Evolutionary conservation across 257 asterid species (phyloP).

Genomic region (Nicotiana tabacum): DNA sequence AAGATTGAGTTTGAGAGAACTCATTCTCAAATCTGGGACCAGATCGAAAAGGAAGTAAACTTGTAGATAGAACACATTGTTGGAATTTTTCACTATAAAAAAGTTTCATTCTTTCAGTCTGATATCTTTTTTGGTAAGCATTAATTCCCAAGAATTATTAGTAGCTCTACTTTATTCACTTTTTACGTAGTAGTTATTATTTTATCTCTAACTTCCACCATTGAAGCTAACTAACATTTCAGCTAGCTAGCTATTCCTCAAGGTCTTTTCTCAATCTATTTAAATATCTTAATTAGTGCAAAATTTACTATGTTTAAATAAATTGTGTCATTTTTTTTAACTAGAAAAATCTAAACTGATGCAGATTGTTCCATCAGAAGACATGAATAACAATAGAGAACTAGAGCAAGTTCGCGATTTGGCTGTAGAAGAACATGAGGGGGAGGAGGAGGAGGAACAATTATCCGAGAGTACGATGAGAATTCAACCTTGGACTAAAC

Average conservation of each 20-base stretch:
- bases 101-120: not conserved
- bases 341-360: not conserved
- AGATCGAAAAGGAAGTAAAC: constrained; percentile 4
- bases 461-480: constrained; percentile 20
- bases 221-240: constrained; percentile 13
- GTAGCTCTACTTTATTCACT: not conserved
- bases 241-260: constrained; percentile 4
- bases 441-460: constrained; percentile 11
- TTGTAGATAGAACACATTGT: constrained; percentile 1
- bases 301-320: not conserved
- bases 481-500: constrained; percentile 58
- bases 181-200: not conserved
- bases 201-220: not conserved
- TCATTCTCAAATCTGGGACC: constrained; percentile 4
- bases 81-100: not conserved
- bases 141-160: not conserved
- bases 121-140: not conserved
- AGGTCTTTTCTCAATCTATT: not conserved
- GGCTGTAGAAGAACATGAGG: not conserved
- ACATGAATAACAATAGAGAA: constrained; percentile 21
- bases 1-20: not conserved
- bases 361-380: constrained; percentile 13
- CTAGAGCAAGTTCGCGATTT: constrained; percentile 10
- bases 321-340: not conserved
- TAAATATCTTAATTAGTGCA: not conserved